phyloP scores from a whole-genome alignment of 2,329 filamentous ascomycete species.

The Neonectria sp. region DNA sequence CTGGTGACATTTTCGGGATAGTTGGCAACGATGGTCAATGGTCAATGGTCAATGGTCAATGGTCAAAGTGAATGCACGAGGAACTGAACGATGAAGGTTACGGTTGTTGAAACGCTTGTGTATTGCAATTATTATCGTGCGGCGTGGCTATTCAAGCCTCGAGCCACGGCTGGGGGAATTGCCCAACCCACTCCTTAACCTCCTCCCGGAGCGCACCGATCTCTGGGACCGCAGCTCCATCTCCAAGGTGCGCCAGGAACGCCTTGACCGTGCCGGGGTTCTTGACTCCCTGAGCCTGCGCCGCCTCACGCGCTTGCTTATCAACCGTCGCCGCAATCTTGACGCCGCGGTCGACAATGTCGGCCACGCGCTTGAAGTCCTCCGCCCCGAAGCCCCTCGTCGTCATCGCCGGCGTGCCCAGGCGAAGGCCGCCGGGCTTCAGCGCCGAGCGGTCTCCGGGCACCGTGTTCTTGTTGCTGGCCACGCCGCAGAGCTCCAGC shows the following conservation, averaged over 20 bases:
- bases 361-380: slow-evolving; percentile 87
- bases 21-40: background rate
- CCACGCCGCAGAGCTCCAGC: slow-evolving; percentile 90
- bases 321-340: slow-evolving; percentile 81
- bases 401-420: slow-evolving; percentile 97
- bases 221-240: slow-evolving; percentile 75
- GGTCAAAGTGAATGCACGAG: background rate
- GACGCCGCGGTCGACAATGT: slow-evolving; percentile 86
- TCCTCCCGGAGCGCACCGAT: slow-evolving; percentile 78
- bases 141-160: slow-evolving; percentile 36
- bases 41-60: no score
- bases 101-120: slow-evolving; percentile 26
- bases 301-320: slow-evolving; percentile 76
- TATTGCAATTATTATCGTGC: slow-evolving; percentile 21
- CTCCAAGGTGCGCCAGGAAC: slow-evolving; percentile 77
- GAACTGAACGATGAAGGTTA: background rate
- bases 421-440: slow-evolving; percentile 89
- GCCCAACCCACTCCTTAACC: slow-evolving; percentile 80
- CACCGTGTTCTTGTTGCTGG: slow-evolving; percentile 97
- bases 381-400: slow-evolving; percentile 87
- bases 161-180: slow-evolving; percentile 50
- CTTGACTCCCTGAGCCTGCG: slow-evolving; percentile 76
- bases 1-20: background rate
- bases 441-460: slow-evolving; percentile 93
- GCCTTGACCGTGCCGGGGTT: slow-evolving; percentile 73